Conservation (phyloP, 257 asterid genomes). For the Rauvolfia tetraphylla region DNA sequence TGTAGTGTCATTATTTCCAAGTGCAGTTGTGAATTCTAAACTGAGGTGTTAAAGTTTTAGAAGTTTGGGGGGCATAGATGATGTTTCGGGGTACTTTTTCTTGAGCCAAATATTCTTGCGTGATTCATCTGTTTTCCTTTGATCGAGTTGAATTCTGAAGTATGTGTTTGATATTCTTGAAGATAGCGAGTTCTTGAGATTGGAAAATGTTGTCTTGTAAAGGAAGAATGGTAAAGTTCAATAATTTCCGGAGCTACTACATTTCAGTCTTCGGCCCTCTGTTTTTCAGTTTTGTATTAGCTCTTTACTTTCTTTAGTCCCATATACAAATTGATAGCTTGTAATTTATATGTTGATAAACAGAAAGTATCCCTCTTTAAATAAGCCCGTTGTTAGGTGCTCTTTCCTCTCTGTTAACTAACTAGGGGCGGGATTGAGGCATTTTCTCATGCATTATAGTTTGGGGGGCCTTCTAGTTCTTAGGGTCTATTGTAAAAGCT, state of each 20-base stretch:
- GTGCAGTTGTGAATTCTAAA: not conserved
- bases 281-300: not conserved
- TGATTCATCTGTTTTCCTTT: not conserved
- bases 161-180: not conserved
- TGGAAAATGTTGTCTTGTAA: not conserved
- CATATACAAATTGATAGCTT: not conserved
- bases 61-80: not conserved
- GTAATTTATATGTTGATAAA: not conserved
- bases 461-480: not conserved
- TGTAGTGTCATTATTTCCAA: not conserved
- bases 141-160: not conserved
- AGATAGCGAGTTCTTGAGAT: slow-evolving; percentile 2
- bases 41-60: not conserved
- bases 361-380: not conserved
- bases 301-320: not conserved
- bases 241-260: no score
- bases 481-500: not conserved
- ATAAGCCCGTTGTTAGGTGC: no score
- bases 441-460: not conserved
- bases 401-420: not conserved
- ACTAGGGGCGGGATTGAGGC: not conserved
- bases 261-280: not conserved
- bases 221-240: not conserved
- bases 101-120: not conserved
- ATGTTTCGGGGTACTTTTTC: not conserved